Base-by-base conservation (phyloP, 2,329 filamentous ascomycete species). In the Venturia oleaginea region DNA sequence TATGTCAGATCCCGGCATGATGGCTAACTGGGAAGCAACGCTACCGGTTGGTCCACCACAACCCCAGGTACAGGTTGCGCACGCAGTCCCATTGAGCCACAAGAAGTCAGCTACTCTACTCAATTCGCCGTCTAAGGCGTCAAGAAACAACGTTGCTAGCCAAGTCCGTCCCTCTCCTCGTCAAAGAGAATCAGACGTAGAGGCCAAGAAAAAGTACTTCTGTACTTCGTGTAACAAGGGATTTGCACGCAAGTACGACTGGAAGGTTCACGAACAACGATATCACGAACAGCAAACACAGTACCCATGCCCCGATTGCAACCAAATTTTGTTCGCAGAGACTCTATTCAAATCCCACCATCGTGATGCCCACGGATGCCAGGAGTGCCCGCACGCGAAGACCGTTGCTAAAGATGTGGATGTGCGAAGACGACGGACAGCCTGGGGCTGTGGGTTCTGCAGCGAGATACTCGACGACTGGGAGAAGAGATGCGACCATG, bases 391-490 rank as follows among this genome's bases (percentile, higher is more conserved):
- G 5, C 85, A 87, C 69, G 84, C 85, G 60, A 83, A 86, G 68
- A 83, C 83, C 68, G 84, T 86, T 24, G 84, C 86, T 70, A 82
- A 81, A 69, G 85, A 85, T 67, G 64, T 65, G 5, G 64, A 61
- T 34, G 34, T 59, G 72, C 73, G 22, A 74, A 73, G 38, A 72
- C 73, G 59, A 76, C 81, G 85, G 68, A 85, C 84, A 73, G 84
- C 86, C 46, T 89, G 85, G 83, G 86, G 85, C 1, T 89, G 86
- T 68, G 86, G 86, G 32, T 88, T 88, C 74, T 89, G 86, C 69
- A 85, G 83, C 4, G 82, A 81, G 19, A 79, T 88, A 51, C 80
- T 87, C 65, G 81, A 84, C 19, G 84, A 84, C 15, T 83, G 85
- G 68, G 85, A 88, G 71, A 84, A 86, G 64, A 84, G 87, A 69